Conservation (phyloP, 202 grass and related monocot species). For the Musa balbisiana region DNA sequence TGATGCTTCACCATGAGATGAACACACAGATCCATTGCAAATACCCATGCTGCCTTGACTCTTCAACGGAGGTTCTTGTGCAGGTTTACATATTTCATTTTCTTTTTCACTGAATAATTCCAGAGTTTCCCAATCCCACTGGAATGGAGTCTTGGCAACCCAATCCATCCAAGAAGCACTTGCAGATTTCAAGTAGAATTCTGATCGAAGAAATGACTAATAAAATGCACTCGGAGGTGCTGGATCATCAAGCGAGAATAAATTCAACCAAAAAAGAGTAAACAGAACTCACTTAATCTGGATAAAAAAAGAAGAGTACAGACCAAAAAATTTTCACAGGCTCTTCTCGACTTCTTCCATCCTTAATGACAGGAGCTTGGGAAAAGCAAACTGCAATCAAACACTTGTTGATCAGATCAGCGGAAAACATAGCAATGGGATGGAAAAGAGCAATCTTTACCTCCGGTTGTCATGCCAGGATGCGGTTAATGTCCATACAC, state of each 20-base stretch:
- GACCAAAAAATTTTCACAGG: neutral
- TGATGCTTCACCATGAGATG: neutral
- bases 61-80: conserved; percentile 21
- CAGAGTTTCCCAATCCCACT: conserved; percentile 60
- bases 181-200: conserved; percentile 20
- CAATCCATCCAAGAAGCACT: conserved; percentile 51
- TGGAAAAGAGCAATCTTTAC: neutral
- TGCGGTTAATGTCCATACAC: neutral
- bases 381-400: neutral
- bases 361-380: neutral
- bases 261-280: neutral
- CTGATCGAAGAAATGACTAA: conserved; percentile 12
- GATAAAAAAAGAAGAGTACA: too few relatives aligned
- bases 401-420: neutral
- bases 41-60: neutral
- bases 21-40: neutral
- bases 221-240: neutral
- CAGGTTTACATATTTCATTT: conserved; percentile 26
- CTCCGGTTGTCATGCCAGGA: neutral
- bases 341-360: neutral
- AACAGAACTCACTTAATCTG: neutral
- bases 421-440: neutral
- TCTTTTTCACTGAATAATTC: conserved; percentile 7
- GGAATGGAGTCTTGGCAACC: conserved; percentile 31
- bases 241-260: neutral